Evolutionary conservation across 768 basidiomycete genomes (phyloP).

Genomic region (Dacryopinax spathularia): DNA sequence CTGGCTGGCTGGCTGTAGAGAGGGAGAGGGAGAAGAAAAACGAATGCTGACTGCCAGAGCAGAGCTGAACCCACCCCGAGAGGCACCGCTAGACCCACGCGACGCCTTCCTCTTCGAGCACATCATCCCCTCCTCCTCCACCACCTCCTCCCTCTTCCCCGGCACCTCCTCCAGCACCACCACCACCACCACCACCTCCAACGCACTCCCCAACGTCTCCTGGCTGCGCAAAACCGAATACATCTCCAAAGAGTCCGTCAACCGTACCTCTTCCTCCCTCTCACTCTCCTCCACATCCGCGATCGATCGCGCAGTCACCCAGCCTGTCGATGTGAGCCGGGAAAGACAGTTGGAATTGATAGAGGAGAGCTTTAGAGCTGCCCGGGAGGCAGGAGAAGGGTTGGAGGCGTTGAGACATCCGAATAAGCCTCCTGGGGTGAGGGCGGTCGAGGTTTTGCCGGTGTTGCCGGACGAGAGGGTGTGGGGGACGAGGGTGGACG

Average conservation of each 20-base stretch:
- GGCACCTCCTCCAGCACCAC: constrained; percentile 28
- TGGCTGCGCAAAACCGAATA: constrained; percentile 93
- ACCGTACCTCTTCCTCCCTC: neutral
- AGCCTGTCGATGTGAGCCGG: neutral
- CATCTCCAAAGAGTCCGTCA: constrained; percentile 23
- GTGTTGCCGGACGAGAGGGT: constrained; percentile 72
- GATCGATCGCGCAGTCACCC: neutral
- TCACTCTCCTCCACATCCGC: neutral
- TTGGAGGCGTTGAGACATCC: constrained; percentile 54
- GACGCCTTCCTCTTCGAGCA: constrained; percentile 37
- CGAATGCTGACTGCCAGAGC: neutral
- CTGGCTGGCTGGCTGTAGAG: no score
- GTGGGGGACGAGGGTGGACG: constrained; percentile 80
- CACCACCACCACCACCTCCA: constrained; percentile 29
- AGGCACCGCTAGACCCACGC: constrained; percentile 57
- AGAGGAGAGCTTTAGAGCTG: neutral
- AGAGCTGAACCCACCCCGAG: constrained; percentile 49
- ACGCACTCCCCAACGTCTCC: constrained; percentile 39
- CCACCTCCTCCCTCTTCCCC: constrained; percentile 26
- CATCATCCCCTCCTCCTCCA: constrained; percentile 30
- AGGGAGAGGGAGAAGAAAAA: no score
- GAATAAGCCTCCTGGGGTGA: constrained; percentile 54
- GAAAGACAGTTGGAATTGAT: neutral
- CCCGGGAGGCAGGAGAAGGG: constrained; percentile 17
- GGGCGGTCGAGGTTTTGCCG: constrained; percentile 68